Conservation (phyloP, 1,139 yeast genomes). For the Wickerhamiella pararugosa region DNA sequence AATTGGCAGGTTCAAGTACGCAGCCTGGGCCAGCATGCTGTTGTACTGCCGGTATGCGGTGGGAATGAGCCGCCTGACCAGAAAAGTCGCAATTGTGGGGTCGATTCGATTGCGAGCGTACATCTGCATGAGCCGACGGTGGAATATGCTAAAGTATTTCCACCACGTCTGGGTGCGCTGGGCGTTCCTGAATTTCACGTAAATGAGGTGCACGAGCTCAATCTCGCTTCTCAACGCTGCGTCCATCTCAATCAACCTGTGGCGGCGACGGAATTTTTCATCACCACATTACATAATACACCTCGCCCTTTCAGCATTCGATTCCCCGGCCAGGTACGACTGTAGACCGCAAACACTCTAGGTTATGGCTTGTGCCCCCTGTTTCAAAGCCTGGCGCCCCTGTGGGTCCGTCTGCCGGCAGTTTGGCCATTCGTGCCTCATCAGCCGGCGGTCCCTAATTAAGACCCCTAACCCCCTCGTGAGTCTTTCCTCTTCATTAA, state of each 20-base stretch:
- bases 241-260: no score
- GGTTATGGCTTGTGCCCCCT: no score
- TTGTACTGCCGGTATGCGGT: slow-evolving; percentile 48
- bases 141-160: slow-evolving; percentile 48
- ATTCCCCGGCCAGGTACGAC: no score
- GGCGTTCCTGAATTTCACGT: slow-evolving; percentile 63
- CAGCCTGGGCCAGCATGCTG: slow-evolving; percentile 59
- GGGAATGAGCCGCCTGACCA: slow-evolving; percentile 32
- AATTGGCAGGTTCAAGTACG: slow-evolving; percentile 61
- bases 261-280: no score
- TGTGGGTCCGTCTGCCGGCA: no score
- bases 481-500: neutral
- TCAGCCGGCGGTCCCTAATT: no score
- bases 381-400: no score
- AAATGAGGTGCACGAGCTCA: slow-evolving; percentile 42
- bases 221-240: slow-evolving; percentile 28
- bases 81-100: slow-evolving; percentile 23
- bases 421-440: no score
- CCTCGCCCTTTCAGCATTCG: no score
- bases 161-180: slow-evolving; percentile 70
- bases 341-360: no score
- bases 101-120: slow-evolving; percentile 6
- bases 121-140: slow-evolving; percentile 27
- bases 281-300: no score
- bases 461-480: no score